These are phyloP conservation scores for Myrica gale DNA, from an alignment of 306 rosid species.

Conservation along the genomic window DNA sequence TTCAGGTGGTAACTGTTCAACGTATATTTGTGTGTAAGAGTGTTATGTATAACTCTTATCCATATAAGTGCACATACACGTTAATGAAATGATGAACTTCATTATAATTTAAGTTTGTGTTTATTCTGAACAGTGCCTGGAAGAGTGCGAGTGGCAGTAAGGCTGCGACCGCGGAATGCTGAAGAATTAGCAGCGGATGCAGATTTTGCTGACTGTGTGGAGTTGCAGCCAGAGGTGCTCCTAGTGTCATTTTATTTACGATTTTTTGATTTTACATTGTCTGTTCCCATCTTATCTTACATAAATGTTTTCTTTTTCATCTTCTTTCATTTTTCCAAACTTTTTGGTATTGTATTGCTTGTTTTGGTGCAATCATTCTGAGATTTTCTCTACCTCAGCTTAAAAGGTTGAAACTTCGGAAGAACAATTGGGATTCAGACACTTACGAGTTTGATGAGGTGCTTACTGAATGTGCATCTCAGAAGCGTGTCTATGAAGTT, in stretches of 20 bases:
- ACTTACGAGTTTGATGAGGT: constrained; percentile 92
- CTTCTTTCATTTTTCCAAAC: constrained; percentile 5
- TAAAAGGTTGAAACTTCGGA: constrained; percentile 86
- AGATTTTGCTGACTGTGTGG: constrained; percentile 93
- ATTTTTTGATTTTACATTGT: constrained; percentile 1
- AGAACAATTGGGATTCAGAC: constrained; percentile 93
- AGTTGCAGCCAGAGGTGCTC: constrained; percentile 84
- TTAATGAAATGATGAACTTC: neutral
- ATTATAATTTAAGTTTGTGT: constrained; percentile 10
- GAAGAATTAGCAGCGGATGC: constrained; percentile 84
- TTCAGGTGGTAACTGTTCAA: neutral
- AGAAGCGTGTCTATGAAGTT: constrained; percentile 96
- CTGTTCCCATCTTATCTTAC: neutral
- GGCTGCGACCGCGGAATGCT: constrained; percentile 82
- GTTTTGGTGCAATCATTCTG: constrained; percentile 12
- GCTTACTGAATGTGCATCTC: constrained; percentile 86
- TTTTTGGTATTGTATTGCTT: constrained; percentile 7
- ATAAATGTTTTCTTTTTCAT: neutral
- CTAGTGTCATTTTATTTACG: constrained; percentile 18
- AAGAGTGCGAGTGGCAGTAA: constrained; percentile 92
- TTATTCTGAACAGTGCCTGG: constrained; percentile 61
- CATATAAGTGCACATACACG: neutral
- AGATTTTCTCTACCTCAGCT: constrained; percentile 50
- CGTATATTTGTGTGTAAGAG: no score
- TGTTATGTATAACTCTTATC: no score